phyloP scores from a whole-genome alignment of 2,329 filamentous ascomycete genomes.

The Diaporthe sp. region DNA sequence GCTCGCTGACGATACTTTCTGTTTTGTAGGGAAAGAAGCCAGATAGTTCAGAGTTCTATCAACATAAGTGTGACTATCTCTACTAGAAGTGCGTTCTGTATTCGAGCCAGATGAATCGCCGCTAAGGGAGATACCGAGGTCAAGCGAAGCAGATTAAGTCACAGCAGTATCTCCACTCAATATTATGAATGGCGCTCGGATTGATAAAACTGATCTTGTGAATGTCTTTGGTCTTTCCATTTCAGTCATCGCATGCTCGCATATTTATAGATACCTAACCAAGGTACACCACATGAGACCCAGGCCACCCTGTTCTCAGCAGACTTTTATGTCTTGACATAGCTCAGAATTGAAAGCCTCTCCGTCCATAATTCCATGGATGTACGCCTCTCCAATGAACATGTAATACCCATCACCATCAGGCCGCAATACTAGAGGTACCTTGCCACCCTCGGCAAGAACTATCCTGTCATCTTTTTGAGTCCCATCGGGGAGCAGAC shows the following conservation, averaged over 20 bases:
- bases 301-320: neutral
- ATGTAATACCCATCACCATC: slow-evolving; percentile 1
- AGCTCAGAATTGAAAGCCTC: slow-evolving; percentile 5
- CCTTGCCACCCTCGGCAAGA: slow-evolving; percentile 1
- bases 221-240: neutral
- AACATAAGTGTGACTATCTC: too few relatives aligned
- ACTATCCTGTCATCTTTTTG: neutral
- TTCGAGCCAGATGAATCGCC: too few relatives aligned
- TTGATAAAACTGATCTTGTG: neutral
- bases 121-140: too few relatives aligned
- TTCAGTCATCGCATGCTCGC: neutral
- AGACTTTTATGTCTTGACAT: neutral
- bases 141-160: too few relatives aligned
- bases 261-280: too few relatives aligned
- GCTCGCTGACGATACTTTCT: too few relatives aligned
- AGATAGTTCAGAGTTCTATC: too few relatives aligned
- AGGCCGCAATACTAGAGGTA: neutral
- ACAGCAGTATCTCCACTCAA: too few relatives aligned
- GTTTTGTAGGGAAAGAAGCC: too few relatives aligned
- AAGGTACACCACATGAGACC: neutral
- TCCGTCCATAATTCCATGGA: neutral
- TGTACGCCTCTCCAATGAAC: neutral
- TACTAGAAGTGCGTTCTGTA: too few relatives aligned
- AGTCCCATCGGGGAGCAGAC: neutral
- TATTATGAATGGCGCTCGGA: too few relatives aligned